Base-by-base conservation (phyloP, 208 protist species). In the Trichomonas vaginalis region DNA sequence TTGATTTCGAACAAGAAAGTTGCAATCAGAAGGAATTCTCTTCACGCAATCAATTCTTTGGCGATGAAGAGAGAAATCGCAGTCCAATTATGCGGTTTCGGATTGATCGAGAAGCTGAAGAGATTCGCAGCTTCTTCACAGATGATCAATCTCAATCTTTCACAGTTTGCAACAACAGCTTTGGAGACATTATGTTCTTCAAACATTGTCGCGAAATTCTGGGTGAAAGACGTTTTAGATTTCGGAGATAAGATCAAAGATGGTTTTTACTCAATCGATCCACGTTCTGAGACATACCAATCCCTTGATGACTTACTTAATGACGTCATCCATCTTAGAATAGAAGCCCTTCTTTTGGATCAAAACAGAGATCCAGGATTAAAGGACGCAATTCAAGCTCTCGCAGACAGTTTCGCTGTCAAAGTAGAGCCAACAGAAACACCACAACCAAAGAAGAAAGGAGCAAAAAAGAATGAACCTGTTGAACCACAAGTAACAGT, bases 241-340 rank as follows among this genome's bases (percentile, higher is more conserved):
- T 92, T 92, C 35, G 17, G 14, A 2, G 86, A 92, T 47, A 48
- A 39, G 8, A 92, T 92, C 27, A 32, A 51, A 48, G 86, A 92
- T 51, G 86, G 86, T 8, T 92, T 92, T 47, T 92, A 92, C 51
- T 92, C 86, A 17, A 48, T 92, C 45, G 86, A 92, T 92, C 86
- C 86, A 92, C 4, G 86, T 39, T 92, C 45, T 35, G 86, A 92
- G 15, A 48, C 23, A 45, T 92, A 92, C 39, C 12, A 42, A 39
- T 92, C 86, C 10, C 23, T 92, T 32, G 86, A 92, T 3, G 42
- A 46, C 14, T 32, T 92, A 46, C 15, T 92, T 0, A 92, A 92
- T 56, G 86, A 92, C 37, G 86, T 92, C 17, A 92, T 92, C 35
- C 86, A 92, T 51, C 32, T 92, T 9, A 35, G 86, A n/a, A 92